Evolutionary conservation across 805 yeast genomes (phyloP).

Genomic region (Nakazawaea ishiwadae): DNA sequence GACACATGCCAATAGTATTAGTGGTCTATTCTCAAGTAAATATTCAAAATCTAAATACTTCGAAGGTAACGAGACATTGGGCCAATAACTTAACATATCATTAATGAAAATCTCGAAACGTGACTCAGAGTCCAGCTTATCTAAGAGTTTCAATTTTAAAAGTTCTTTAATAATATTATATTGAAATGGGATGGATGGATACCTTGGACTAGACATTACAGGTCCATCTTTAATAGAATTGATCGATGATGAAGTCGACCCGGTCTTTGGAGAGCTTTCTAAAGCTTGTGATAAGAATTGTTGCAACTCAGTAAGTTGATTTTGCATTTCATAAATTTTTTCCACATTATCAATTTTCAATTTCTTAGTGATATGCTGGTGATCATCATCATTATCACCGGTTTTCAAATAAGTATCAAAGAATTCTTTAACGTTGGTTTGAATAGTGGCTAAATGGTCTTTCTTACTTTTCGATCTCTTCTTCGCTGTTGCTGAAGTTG

Average conservation of each 20-base stretch:
- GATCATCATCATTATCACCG: neutral
- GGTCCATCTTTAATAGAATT: slow-evolving; percentile 33
- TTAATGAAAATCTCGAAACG: slow-evolving; percentile 32
- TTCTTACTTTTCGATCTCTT: slow-evolving; percentile 25
- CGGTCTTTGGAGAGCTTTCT: slow-evolving; percentile 11
- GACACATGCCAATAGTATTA: slow-evolving; percentile 37
- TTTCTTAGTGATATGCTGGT: neutral
- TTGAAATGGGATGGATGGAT: slow-evolving; percentile 33
- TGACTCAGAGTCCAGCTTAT: slow-evolving; percentile 28
- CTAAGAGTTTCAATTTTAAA: slow-evolving; percentile 28
- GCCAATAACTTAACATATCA: slow-evolving; percentile 42
- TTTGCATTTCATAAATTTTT: slow-evolving; percentile 12
- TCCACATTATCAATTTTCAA: slow-evolving; percentile 11
- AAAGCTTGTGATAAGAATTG: slow-evolving; percentile 24
- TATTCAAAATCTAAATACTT: slow-evolving; percentile 31
- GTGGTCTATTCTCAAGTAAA: slow-evolving; percentile 36
- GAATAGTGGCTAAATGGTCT: slow-evolving; percentile 24
- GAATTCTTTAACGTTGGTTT: slow-evolving; percentile 22
- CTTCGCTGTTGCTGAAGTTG: slow-evolving; percentile 37
- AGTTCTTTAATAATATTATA: slow-evolving; percentile 33
- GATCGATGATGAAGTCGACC: slow-evolving; percentile 25
- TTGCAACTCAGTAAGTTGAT: slow-evolving; percentile 28
- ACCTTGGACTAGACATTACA: slow-evolving; percentile 24
- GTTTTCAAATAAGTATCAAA: slow-evolving; percentile 3
- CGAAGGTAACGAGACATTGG: slow-evolving; percentile 38